phyloP scores from a whole-genome alignment of 1,284 basidiomycete species.

The Sphagnurus paluster region DNA sequence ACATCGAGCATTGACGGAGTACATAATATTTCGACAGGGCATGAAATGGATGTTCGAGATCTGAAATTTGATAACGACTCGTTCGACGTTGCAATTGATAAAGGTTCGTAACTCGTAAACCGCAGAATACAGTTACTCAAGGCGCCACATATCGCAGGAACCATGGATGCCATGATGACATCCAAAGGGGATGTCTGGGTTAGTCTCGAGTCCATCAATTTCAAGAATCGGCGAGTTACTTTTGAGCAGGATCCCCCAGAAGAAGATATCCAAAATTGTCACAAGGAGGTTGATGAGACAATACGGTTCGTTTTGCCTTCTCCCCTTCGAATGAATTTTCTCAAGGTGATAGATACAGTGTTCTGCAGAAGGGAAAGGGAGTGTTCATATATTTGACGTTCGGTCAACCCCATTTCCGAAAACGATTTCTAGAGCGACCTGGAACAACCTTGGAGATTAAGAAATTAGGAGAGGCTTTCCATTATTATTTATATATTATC shows the following conservation, averaged over 20 bases:
- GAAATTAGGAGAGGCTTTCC: conserved; percentile 76
- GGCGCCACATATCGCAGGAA: conserved; percentile 35
- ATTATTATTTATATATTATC: conserved; percentile 80
- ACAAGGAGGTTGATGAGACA: conserved; percentile 79
- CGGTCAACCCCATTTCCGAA: conserved; percentile 89
- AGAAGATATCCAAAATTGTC: conserved; percentile 76
- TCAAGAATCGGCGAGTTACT: not conserved
- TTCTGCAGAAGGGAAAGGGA: conserved; percentile 60
- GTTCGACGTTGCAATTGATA: conserved; percentile 90
- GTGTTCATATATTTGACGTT: conserved; percentile 86
- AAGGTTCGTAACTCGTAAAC: conserved; percentile 45
- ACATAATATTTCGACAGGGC: conserved; percentile 51
- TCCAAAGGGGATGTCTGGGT: conserved; percentile 90
- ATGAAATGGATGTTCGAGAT: conserved; percentile 85
- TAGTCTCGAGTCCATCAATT: conserved; percentile 25
- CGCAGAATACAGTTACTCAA: not conserved
- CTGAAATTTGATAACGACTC: conserved; percentile 65
- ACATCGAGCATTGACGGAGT: not conserved
- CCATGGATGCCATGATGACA: conserved; percentile 95
- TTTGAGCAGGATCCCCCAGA: conserved; percentile 74
- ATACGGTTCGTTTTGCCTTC: conserved; percentile 49
- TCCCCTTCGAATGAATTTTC: not conserved
- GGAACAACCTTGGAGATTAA: conserved; percentile 64
- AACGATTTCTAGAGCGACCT: conserved; percentile 59
- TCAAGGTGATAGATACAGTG: conserved; percentile 39